A percentile compares a stretch with the other conserved stretches of the same genome.
Evolutionary conservation across 2,329 filamentous ascomycete species (phyloP).

Genomic region (Dactylellina leptospora): DNA sequence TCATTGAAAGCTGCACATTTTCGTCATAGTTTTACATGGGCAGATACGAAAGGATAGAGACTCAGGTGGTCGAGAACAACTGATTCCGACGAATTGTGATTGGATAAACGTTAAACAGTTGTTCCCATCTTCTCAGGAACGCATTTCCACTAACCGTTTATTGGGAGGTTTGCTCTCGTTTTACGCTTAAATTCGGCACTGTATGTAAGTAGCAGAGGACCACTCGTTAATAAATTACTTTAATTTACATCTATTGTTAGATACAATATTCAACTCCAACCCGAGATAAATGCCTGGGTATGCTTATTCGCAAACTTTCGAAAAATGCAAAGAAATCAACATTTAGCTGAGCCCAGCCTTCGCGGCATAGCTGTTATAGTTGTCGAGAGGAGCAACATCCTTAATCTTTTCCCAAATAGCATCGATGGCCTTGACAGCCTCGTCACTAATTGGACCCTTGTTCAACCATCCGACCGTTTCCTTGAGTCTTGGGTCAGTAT

Average conservation of each 20-base stretch:
- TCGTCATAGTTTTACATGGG: neutral
- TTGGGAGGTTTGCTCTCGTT: too few species aligned
- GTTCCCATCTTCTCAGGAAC: too few species aligned
- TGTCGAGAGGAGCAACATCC: slow-evolving; percentile 54
- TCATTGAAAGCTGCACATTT: neutral
- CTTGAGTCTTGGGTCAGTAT: slow-evolving; percentile 67
- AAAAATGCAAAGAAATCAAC: too few species aligned
- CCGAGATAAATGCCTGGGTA: too few species aligned
- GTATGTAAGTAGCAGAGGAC: too few species aligned
- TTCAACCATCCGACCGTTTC: slow-evolving; percentile 69
- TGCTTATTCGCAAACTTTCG: too few species aligned
- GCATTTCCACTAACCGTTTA: too few species aligned
- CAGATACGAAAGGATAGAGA: neutral
- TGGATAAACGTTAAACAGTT: too few species aligned
- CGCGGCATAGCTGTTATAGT: slow-evolving; percentile 29
- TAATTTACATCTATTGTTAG: neutral
- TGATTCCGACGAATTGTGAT: too few species aligned
- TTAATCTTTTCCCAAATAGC: slow-evolving; percentile 78
- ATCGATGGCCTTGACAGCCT: slow-evolving; percentile 78
- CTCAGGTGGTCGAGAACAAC: too few species aligned
- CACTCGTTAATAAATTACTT: neutral
- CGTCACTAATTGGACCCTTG: slow-evolving; percentile 77
- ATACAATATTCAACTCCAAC: neutral
- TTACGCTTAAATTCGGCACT: too few species aligned
- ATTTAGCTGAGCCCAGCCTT: neutral